Evolutionary conservation across 1,284 basidiomycete genomes (phyloP).

Genomic region (Pseudozyma sp.): DNA sequence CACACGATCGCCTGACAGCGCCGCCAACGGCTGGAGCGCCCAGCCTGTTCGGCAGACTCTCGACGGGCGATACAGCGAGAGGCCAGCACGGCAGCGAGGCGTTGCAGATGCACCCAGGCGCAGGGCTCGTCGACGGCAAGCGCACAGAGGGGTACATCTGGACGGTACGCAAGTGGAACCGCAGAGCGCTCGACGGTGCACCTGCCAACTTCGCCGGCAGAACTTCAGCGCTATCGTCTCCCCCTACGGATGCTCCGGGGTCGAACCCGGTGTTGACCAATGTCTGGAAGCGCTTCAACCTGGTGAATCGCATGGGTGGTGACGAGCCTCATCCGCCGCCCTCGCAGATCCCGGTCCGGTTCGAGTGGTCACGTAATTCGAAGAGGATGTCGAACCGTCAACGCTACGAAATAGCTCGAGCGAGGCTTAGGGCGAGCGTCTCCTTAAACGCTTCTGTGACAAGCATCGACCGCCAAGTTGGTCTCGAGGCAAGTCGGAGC

Average conservation of each 20-base stretch:
- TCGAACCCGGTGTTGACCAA: constrained; percentile 48
- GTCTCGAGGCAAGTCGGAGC: constrained; percentile 23
- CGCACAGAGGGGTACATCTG: constrained; percentile 62
- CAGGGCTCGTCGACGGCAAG: constrained; percentile 42
- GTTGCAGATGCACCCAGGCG: constrained; percentile 49
- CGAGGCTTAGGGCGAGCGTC: constrained; percentile 27
- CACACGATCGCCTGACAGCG: background rate
- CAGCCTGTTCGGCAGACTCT: constrained; percentile 26
- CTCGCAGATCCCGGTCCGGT: constrained; percentile 49
- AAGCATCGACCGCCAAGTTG: constrained; percentile 25
- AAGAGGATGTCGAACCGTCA: constrained; percentile 8
- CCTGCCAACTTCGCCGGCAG: constrained; percentile 16
- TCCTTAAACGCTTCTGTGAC: constrained; percentile 39
- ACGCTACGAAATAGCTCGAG: constrained; percentile 29
- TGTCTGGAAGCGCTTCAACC: constrained; percentile 62
- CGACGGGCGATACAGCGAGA: constrained; percentile 4
- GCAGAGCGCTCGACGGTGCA: constrained; percentile 33
- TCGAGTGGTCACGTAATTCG: constrained; percentile 64
- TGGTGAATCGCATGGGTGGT: constrained; percentile 51
- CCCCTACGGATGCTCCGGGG: constrained; percentile 12
- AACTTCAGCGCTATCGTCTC: constrained; percentile 4
- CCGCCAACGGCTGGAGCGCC: constrained; percentile 1
- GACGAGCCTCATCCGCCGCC: constrained; percentile 51
- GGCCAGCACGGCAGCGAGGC: constrained; percentile 20
- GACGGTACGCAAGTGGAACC: constrained; percentile 60